Percentiles rank a stretch among this genome's conserved stretches.
Evolutionary conservation across 139 green algal species (phyloP).

Genomic region (Nannochloris sp.): DNA sequence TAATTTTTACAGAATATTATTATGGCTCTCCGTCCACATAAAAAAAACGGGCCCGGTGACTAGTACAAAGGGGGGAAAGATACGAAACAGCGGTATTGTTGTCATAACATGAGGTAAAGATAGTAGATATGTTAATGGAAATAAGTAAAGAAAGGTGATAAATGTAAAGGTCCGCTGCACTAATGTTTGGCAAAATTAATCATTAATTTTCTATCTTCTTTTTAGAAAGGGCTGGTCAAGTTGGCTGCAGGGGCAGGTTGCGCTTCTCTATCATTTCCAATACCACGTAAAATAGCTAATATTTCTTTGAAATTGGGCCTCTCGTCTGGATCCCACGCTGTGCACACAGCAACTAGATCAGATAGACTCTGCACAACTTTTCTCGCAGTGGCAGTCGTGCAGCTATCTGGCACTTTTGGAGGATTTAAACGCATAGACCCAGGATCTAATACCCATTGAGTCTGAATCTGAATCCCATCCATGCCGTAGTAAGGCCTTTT

Average conservation of each 20-base stretch:
- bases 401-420: neutral
- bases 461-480: slow-evolving; percentile 39
- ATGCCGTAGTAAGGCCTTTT: slow-evolving; percentile 32
- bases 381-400: neutral
- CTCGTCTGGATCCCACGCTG: slow-evolving; percentile 17
- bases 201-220: neutral
- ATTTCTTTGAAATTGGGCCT: slow-evolving; percentile 28
- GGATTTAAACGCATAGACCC: slow-evolving; percentile 20
- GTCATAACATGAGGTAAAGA: neutral
- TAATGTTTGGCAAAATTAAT: neutral
- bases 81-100: too few species aligned
- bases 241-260: neutral
- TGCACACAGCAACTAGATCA: slow-evolving; percentile 18
- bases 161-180: neutral
- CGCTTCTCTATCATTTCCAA: too few species aligned
- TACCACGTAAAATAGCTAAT: slow-evolving; percentile 3
- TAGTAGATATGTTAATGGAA: neutral
- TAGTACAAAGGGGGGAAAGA: too few species aligned
- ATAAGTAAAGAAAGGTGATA: neutral
- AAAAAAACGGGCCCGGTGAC: too few species aligned
- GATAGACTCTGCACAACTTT: slow-evolving; percentile 12
- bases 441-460: slow-evolving; percentile 30
- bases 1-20: too few species aligned
- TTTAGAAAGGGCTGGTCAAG: neutral
- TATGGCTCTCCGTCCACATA: too few species aligned